Conservation (phyloP, 768 basidiomycete genomes). For the Lentinus tigrinus region DNA sequence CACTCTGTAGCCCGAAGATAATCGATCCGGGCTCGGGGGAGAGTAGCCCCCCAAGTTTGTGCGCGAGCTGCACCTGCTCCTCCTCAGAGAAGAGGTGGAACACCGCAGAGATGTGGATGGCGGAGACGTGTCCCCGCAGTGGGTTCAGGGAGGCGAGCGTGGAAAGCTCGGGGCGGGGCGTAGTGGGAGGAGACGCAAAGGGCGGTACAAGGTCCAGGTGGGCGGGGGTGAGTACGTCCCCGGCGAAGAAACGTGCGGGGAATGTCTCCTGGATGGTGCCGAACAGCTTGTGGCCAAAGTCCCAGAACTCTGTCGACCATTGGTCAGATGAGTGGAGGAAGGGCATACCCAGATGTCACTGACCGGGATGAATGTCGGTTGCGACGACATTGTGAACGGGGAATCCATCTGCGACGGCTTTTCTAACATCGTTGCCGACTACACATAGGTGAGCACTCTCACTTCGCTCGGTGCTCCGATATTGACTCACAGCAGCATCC, state of each 20-base stretch:
- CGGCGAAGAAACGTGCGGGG: slow-evolving; percentile 53
- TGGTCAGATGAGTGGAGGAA: too few species aligned
- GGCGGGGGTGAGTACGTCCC: slow-evolving; percentile 49
- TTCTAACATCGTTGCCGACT: slow-evolving; percentile 45
- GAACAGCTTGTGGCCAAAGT: slow-evolving; percentile 62
- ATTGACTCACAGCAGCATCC: slow-evolving; percentile 42
- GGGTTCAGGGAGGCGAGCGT: slow-evolving; percentile 36
- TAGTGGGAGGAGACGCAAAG: neutral
- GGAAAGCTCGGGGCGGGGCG: slow-evolving; percentile 25
- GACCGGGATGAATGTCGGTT: slow-evolving; percentile 39
- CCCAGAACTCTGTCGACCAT: slow-evolving; percentile 50
- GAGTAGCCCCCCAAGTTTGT: slow-evolving; percentile 41
- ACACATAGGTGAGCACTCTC: neutral
- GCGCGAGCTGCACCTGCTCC: slow-evolving; percentile 41
- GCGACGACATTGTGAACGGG: slow-evolving; percentile 38
- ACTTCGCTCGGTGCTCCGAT: neutral
- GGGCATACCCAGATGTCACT: too few species aligned
- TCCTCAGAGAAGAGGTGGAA: slow-evolving; percentile 49
- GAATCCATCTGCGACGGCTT: slow-evolving; percentile 41
- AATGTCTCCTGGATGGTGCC: slow-evolving; percentile 49
- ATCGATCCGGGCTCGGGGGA: slow-evolving; percentile 43
- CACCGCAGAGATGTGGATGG: slow-evolving; percentile 48
- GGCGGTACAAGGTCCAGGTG: slow-evolving; percentile 32
- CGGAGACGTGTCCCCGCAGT: slow-evolving; percentile 45
- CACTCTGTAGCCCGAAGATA: slow-evolving; percentile 44